These are phyloP conservation scores for Cercospora citrullina DNA, from an alignment of 2,329 filamentous ascomycete genomes.

Conservation along the genomic window DNA sequence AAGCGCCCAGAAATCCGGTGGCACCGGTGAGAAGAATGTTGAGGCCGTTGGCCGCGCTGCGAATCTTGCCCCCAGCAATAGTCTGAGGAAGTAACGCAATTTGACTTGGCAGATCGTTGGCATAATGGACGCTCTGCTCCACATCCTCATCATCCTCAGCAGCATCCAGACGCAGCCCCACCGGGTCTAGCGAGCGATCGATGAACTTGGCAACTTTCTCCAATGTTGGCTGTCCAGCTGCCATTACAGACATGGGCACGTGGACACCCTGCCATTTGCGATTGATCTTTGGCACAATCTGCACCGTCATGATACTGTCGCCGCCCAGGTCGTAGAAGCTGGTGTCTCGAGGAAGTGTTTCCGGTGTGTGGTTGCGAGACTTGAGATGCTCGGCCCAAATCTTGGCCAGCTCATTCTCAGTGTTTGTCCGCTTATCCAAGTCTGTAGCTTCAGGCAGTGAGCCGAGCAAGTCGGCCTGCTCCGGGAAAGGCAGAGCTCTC, in stretches of 20 bases:
- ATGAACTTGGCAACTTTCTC: slow-evolving; percentile 56
- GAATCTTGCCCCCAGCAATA: slow-evolving; percentile 35
- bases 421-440: slow-evolving; percentile 54
- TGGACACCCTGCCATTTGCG: slow-evolving; percentile 63
- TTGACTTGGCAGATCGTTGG: slow-evolving; percentile 55
- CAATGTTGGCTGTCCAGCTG: slow-evolving; percentile 62
- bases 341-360: slow-evolving; percentile 63
- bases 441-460: slow-evolving; percentile 50
- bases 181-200: slow-evolving; percentile 52
- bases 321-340: slow-evolving; percentile 80
- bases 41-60: slow-evolving; percentile 31
- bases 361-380: slow-evolving; percentile 58
- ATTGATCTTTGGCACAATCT: slow-evolving; percentile 71
- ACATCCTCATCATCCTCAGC: slow-evolving; percentile 52
- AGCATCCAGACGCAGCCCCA: slow-evolving; percentile 49
- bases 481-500: slow-evolving; percentile 76
- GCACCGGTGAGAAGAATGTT: slow-evolving; percentile 79
- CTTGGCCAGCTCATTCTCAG: slow-evolving; percentile 66
- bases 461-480: slow-evolving; percentile 65
- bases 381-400: slow-evolving; percentile 73
- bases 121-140: slow-evolving; percentile 55
- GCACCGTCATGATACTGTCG: slow-evolving; percentile 77
- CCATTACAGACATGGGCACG: slow-evolving; percentile 70
- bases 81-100: slow-evolving; percentile 50
- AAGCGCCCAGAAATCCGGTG: slow-evolving; percentile 85